phyloP scores from a whole-genome alignment of 768 basidiomycete species.

The Rhizopogon sp. region DNA sequence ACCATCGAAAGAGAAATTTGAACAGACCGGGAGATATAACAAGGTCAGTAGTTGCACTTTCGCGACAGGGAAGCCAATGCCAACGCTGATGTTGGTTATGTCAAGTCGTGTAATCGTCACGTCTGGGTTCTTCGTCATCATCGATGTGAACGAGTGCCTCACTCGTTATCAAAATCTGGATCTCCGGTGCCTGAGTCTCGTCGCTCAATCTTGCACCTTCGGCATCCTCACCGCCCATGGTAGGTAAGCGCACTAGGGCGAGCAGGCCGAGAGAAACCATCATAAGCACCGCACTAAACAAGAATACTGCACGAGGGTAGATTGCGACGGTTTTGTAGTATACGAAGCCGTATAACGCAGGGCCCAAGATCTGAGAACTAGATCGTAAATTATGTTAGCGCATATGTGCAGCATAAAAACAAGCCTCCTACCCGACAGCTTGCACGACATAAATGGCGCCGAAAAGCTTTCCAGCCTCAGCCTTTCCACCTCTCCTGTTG shows the following conservation, averaged over 20 bases:
- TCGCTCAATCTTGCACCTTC: not conserved
- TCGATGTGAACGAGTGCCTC: not conserved
- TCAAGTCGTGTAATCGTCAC: not conserved
- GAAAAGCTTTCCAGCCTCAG: constrained; percentile 71
- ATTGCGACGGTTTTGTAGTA: constrained; percentile 67
- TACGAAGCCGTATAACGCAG: constrained; percentile 67
- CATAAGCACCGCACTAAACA: constrained; percentile 41
- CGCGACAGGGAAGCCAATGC: too few relatives aligned
- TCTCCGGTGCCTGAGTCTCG: not conserved
- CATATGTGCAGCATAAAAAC: not conserved
- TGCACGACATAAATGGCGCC: constrained; percentile 76
- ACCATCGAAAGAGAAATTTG: too few relatives aligned
- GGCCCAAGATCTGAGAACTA: constrained; percentile 67
- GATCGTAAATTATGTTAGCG: not conserved
- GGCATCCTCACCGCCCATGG: constrained; percentile 1
- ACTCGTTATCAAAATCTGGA: not conserved
- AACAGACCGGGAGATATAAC: too few relatives aligned
- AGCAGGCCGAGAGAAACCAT: constrained; percentile 41
- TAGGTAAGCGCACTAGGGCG: constrained; percentile 40
- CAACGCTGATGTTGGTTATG: not conserved
- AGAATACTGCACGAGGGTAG: constrained; percentile 68
- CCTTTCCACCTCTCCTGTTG: constrained; percentile 39
- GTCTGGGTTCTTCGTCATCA: too few relatives aligned
- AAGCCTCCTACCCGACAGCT: constrained; percentile 48
- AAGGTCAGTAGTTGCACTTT: too few relatives aligned